Percentiles rank a stretch among this genome's conserved stretches.
These are phyloP conservation scores for Myxozyma nipponensis DNA, from an alignment of 805 yeast genomes.

Conservation along the genomic window DNA sequence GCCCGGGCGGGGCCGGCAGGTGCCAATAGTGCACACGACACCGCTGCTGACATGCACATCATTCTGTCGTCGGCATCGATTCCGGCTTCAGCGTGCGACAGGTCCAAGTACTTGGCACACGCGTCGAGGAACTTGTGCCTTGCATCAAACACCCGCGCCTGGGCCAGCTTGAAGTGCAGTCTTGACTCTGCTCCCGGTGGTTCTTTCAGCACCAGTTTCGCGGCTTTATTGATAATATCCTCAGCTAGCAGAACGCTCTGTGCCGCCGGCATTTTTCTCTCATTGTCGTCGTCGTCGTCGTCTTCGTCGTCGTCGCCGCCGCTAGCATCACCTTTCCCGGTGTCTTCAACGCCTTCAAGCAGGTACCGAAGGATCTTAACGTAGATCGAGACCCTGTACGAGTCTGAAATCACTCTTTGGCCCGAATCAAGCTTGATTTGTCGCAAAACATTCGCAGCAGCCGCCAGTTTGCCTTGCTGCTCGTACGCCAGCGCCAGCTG, in stretches of 20 bases:
- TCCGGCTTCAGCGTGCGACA: constrained; percentile 23
- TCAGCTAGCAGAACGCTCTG: constrained; percentile 30
- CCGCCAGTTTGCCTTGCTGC: constrained; percentile 12
- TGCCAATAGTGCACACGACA: constrained; percentile 33
- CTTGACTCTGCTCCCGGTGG: constrained; percentile 2
- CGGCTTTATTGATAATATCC: constrained; percentile 30
- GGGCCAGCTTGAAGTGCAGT: constrained; percentile 33
- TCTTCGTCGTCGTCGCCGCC: constrained; percentile 3
- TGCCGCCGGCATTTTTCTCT: constrained; percentile 8
- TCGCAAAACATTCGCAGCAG: constrained; percentile 32
- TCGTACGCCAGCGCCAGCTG: constrained; percentile 32
- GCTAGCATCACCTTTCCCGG: not conserved
- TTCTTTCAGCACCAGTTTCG: constrained; percentile 27
- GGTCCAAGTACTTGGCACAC: constrained; percentile 32
- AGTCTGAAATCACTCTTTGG: constrained; percentile 28
- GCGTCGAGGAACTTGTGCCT: constrained; percentile 35
- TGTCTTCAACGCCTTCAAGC: constrained; percentile 31
- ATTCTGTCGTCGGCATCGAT: constrained; percentile 32
- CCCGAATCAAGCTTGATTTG: constrained; percentile 29
- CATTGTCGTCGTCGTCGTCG: constrained; percentile 4
- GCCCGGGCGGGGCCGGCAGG: constrained; percentile 37
- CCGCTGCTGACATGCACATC: constrained; percentile 32
- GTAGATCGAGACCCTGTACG: constrained; percentile 27
- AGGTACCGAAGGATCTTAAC: constrained; percentile 32
- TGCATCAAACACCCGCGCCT: constrained; percentile 35